Base-by-base conservation (phyloP, 345 rosid genomes). In the Linum trigynum region DNA sequence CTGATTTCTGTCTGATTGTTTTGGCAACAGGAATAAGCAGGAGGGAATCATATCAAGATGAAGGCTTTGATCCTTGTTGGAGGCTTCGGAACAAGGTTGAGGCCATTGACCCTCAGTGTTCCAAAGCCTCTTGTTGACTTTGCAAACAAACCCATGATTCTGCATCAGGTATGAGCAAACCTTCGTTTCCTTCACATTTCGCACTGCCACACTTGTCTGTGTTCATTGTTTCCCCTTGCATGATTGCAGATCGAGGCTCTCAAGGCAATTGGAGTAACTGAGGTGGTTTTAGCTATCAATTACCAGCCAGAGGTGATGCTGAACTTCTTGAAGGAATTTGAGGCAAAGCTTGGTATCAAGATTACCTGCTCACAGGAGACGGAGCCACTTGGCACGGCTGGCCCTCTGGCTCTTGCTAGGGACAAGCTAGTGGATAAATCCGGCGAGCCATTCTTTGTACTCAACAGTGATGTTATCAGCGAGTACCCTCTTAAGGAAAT, bases 281-380 rank as follows among this genome's bases (percentile, higher is more conserved):
- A 94, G 84, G 97, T 94, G 65, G 92, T 94, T 71, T 77, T 94
- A 82, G 99, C 99, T 66, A 90, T 94, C 64, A 94, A 94, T 72
- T 94, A 94, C 72, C 99, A 90, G 71, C 99, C 99, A 66, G 97
- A 90, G 91, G 97, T 90, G 70, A 94, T 94, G 99, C 68, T 90
- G 62, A 90, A 83, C 80, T 94, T 94, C 80, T 75, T 90, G 84
- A 94, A 90, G 62, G 95, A 86, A 23, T 90, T 84, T 72, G 99
- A 94, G 78, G 68, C 88, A 23, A 88, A 90, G 76, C 84, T 94
- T 11, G 96, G 86, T 39, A 90, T 94, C 73, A 94, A 72, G 72
- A 94, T 94, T 79, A 88, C 89, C 40, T 94, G 96, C 80, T 94
- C 97, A 42, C 99, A 88, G 75, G 99, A 94, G 87, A 94, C 99